Conservation (phyloP, 352 stramenopile genomes). For the Phytophthora syringae region DNA sequence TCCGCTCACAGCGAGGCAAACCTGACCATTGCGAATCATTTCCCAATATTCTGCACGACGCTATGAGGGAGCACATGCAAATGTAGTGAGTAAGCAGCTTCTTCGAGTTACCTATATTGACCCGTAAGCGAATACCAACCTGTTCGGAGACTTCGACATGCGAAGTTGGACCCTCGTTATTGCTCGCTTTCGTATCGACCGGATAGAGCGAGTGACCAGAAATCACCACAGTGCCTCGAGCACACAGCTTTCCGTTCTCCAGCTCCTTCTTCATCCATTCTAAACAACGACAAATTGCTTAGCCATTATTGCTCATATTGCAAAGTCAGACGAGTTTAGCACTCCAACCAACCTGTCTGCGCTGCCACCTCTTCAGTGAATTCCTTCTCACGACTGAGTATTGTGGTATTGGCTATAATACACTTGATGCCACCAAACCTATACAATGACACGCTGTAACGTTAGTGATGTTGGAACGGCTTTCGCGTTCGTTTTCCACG, state of each 20-base stretch:
- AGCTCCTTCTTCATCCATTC: constrained; percentile 81
- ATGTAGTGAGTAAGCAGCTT: background rate
- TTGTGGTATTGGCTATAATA: constrained; percentile 72
- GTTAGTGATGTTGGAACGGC: too few relatives aligned
- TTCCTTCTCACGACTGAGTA: constrained; percentile 36
- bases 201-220: constrained; percentile 47
- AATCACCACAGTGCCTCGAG: constrained; percentile 68
- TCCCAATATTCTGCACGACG: constrained; percentile 44
- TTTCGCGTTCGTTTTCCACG: background rate
- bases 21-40: constrained; percentile 46
- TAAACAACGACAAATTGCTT: constrained; percentile 22
- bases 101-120: background rate
- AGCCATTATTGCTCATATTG: background rate
- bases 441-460: background rate
- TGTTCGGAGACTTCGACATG: constrained; percentile 23
- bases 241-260: constrained; percentile 83
- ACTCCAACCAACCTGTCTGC: constrained; percentile 58
- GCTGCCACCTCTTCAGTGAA: constrained; percentile 40
- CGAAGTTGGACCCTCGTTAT: constrained; percentile 12
- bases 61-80: constrained; percentile 14
- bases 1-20: constrained; percentile 45
- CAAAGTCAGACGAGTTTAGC: background rate
- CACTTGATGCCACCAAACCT: constrained; percentile 85
- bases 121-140: constrained; percentile 15
- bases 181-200: constrained; percentile 8